Evolutionary conservation across 1,139 yeast genomes (phyloP).

Genomic region (Geotrichum australiense): DNA sequence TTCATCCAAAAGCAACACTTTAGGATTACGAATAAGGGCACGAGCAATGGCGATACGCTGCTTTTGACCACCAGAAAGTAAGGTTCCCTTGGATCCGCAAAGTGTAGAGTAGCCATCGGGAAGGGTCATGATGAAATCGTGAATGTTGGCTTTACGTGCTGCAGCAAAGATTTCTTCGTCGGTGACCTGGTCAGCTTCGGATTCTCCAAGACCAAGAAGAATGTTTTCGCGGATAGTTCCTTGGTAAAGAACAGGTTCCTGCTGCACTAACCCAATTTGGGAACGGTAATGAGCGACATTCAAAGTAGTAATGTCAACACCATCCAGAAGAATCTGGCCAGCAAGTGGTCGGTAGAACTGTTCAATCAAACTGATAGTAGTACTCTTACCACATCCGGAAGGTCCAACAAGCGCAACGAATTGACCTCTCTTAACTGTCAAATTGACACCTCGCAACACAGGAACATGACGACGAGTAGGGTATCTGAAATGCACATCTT

Average conservation of each 20-base stretch:
- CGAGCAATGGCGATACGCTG: constrained; percentile 76
- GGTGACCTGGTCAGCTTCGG: constrained; percentile 34
- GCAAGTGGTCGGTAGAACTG: constrained; percentile 69
- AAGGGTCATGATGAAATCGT: constrained; percentile 63
- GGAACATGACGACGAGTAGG: constrained; percentile 74
- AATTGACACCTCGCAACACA: constrained; percentile 61
- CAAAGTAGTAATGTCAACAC: constrained; percentile 59
- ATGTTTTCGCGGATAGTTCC: constrained; percentile 84
- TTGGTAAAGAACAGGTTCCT: constrained; percentile 80
- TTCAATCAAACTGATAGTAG: constrained; percentile 74
- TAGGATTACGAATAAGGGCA: constrained; percentile 63
- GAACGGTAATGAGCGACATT: constrained; percentile 67
- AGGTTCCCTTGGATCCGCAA: constrained; percentile 76
- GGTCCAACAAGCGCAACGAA: constrained; percentile 93
- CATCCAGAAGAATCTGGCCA: constrained; percentile 66
- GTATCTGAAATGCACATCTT: constrained; percentile 62
- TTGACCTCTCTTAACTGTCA: constrained; percentile 69
- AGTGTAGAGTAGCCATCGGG: constrained; percentile 79
- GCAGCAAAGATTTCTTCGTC: constrained; percentile 62
- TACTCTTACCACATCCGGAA: constrained; percentile 91
- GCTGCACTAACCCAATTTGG: constrained; percentile 72
- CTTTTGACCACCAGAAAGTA: constrained; percentile 81
- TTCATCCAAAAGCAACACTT: constrained; percentile 61
- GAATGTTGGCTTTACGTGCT: constrained; percentile 75
- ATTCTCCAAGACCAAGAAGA: constrained; percentile 54